Conservation (phyloP, 208 protist species). For the Blastocrithidia nonstop region DNA sequence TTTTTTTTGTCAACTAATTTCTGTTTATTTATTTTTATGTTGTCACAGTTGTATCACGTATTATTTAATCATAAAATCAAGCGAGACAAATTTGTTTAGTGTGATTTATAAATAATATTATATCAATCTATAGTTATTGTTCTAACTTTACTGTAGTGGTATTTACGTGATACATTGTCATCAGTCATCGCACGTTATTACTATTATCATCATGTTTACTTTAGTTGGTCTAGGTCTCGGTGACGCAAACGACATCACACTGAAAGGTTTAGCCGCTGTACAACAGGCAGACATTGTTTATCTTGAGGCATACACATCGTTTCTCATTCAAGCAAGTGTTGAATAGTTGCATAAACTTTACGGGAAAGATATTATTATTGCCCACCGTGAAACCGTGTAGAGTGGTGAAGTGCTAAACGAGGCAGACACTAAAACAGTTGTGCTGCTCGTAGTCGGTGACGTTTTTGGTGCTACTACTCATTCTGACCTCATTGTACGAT, state of each 20-base stretch:
- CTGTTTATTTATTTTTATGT: no score
- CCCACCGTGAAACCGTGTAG: conserved; percentile 95
- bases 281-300: conserved; percentile 88
- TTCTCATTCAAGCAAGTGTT: conserved; percentile 83
- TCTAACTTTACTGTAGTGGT: no score
- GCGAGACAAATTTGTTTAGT: no score
- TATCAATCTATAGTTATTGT: no score
- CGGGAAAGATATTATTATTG: conserved; percentile 79
- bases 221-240: conserved; percentile 96
- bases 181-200: no score
- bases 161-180: no score
- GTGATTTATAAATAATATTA: no score
- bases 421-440: conserved; percentile 81
- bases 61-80: no score
- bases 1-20: no score
- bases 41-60: no score
- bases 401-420: conserved; percentile 83
- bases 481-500: conserved; percentile 94
- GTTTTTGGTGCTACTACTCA: conserved; percentile 99
- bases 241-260: conserved; percentile 96
- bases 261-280: conserved; percentile 93
- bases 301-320: conserved; percentile 98
- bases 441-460: conserved; percentile 98
- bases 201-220: conserved; percentile 66
- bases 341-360: conserved; percentile 80